Base-by-base conservation (phyloP, 2,329 filamentous ascomycete genomes). In the Fusarium sp. region DNA sequence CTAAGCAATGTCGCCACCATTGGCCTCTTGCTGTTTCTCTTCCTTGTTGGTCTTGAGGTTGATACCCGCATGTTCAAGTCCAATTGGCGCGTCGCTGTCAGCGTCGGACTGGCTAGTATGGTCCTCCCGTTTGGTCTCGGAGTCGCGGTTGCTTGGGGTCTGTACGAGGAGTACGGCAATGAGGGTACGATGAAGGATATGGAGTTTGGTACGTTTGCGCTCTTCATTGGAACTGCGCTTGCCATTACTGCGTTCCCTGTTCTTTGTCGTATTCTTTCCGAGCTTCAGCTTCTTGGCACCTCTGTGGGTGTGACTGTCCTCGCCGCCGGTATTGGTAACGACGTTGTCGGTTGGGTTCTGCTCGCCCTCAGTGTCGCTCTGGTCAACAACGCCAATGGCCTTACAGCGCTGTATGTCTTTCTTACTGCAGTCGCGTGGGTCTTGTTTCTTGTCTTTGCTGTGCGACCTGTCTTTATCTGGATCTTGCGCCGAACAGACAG, bases 211-310 rank as follows among this genome's bases (percentile, higher is more conserved):
- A 80, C 84, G 13, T 88, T 93, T 47, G 83, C 83, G 64, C 79
- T 86, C 27, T 98, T 98, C 76, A 92, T 97, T 68, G 95, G 94
- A 78, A 94, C 97, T 53, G 95, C 95, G 1, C 90, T 97, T 79
- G 92, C 94, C 27, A 98, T 98, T 71, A 97, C 95, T 2, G 93
- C 88, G 10, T 90, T 98, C 73, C 95, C 95, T 0, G 95, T 98
- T 1, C 87, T 98, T 14, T 97, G 95, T 75, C 92, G 95, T 77
- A 98, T 98, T 70, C 82, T 98, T 68, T 95, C 93, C 0, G 94
- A 97, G 78, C 83, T 98, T 53, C 96, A 97, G 73, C 83, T 98
- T 49, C 88, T 98, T 6, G 82, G 87, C 55, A 96, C 93, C 3
- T 87, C 90, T 1, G 94, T 97, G 7, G 94, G 94, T 74, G 88